A percentile compares a stretch with the other conserved stretches of the same genome.
phyloP scores from a whole-genome alignment of 352 stramenopile genomes.

The Thalassiosira ordinaria region DNA sequence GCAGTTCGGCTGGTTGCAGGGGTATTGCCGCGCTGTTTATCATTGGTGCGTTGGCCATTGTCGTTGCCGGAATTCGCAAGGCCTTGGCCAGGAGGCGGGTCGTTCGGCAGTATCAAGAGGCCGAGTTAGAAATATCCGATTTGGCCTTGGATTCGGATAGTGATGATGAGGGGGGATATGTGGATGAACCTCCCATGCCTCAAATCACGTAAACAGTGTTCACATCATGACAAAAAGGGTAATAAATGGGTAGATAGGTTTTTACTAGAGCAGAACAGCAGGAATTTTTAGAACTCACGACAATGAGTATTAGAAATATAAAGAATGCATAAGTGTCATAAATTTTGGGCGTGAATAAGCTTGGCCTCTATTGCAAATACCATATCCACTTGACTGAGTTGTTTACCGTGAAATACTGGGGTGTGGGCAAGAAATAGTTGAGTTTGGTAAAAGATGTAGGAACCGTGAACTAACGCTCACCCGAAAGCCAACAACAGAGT shows the following conservation, averaged over 20 bases:
- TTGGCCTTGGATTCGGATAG: constrained; percentile 50
- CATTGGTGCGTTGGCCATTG: constrained; percentile 25
- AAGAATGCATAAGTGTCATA: constrained; percentile 12
- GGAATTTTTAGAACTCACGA: constrained; percentile 11
- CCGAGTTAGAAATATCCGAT: constrained; percentile 56
- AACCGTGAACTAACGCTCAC: too few relatives aligned
- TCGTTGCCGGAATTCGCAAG: constrained; percentile 41
- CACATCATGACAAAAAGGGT: background rate
- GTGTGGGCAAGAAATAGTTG: too few relatives aligned
- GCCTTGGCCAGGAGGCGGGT: constrained; percentile 34
- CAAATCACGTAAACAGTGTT: constrained; percentile 7
- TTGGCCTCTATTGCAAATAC: too few relatives aligned
- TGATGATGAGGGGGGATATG: constrained; percentile 40
- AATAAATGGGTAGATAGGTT: background rate
- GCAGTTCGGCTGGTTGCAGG: constrained; percentile 36
- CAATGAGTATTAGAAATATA: constrained; percentile 4
- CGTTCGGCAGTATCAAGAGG: constrained; percentile 52
- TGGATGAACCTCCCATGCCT: constrained; percentile 22
- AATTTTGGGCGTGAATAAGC: background rate
- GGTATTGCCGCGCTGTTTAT: constrained; percentile 42
- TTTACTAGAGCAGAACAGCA: too few relatives aligned
- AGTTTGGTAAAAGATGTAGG: too few relatives aligned
- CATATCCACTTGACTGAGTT: too few relatives aligned
- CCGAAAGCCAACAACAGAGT: too few relatives aligned
- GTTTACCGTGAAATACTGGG: too few relatives aligned